A percentile compares a stretch with the other conserved stretches of the same genome.
These are phyloP conservation scores for Cercospora sp. DNA, from an alignment of 2,329 filamentous ascomycete genomes.

Conservation along the genomic window DNA sequence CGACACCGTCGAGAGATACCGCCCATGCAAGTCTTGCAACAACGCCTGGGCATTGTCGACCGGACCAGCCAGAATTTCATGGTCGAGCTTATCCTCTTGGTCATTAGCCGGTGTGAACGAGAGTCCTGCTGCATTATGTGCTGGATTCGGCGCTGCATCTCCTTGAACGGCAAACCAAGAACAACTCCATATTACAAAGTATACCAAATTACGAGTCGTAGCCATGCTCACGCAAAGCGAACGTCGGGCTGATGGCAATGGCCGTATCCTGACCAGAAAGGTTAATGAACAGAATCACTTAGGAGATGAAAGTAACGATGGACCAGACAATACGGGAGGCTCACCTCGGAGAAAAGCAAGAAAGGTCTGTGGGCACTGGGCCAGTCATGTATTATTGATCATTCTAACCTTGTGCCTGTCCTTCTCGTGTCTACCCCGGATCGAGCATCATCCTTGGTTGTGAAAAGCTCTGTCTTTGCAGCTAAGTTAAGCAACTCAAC, in stretches of 20 bases:
- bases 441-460: background rate
- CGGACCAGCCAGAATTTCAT: background rate
- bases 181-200: background rate
- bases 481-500: background rate
- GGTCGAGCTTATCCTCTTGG: background rate
- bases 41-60: slow-evolving; percentile 1
- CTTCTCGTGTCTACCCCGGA: background rate
- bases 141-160: background rate
- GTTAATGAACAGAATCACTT: background rate
- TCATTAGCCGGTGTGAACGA: background rate
- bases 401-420: background rate
- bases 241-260: background rate
- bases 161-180: background rate
- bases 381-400: background rate
- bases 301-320: background rate
- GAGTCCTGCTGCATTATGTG: slow-evolving; percentile 2
- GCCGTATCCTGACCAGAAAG: background rate
- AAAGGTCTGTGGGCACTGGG: background rate
- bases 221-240: background rate
- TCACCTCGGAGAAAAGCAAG: background rate
- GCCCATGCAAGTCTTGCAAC: slow-evolving; percentile 6
- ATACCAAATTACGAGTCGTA: background rate
- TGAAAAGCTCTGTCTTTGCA: background rate
- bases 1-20: slow-evolving; percentile 1
- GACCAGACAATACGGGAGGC: background rate